Evolutionary conservation across 495 filamentous ascomycete genomes (phyloP), one percentile per base, ranked within the genome.

Genomic region (Neurospora sp.): DNA sequence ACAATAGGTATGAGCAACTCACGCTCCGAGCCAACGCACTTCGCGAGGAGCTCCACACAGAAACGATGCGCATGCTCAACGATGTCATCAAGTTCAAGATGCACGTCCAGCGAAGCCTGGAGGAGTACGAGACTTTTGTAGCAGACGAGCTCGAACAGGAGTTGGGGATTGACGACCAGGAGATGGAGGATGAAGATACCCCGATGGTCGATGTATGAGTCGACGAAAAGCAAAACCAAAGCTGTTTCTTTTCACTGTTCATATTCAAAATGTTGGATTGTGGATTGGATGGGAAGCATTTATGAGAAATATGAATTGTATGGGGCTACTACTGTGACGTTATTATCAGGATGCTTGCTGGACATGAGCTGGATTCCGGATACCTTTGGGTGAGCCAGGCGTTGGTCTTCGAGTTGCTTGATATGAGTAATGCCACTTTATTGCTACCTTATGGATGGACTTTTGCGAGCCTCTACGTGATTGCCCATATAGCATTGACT

Each of bases 71-170:
- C 74, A 95, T 98, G 89, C 83, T 99, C 75, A 96, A 97, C 83
- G 94, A 98, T 78, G 91, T 98, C 79, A 97, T 98, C 84, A 94
- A 94, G 76, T 99, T 99, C 90, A 99, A 99, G 84, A 90, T 98
- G 72, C 96, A 98, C 79, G 87, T 99, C 65, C 96, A 98, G 81
- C 93, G 93, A 82, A 90, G 89, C 71, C 83, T 99, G 42, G 94
- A 97, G 81, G 92, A 94, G 77, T 97, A 97, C 80, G 95, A 98
- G 81, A 90, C 88, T 69, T 96, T 97, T 78, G 93, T 96, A 4
- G 91, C 92, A 22, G 92, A 95, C 76, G 95, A 98, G 84, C 90
- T 96, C 44, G 91, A 95, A 83, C 89, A 91, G 80, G 93, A 97
- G 84, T 82, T 93, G 27, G 89, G 83, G 42, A 80, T 86, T 38